Evolutionary conservation across 176 grass and related monocot genomes (phyloP), one percentile per base, ranked within the genome.

Genomic region (Echinochloa phyllopogon): DNA sequence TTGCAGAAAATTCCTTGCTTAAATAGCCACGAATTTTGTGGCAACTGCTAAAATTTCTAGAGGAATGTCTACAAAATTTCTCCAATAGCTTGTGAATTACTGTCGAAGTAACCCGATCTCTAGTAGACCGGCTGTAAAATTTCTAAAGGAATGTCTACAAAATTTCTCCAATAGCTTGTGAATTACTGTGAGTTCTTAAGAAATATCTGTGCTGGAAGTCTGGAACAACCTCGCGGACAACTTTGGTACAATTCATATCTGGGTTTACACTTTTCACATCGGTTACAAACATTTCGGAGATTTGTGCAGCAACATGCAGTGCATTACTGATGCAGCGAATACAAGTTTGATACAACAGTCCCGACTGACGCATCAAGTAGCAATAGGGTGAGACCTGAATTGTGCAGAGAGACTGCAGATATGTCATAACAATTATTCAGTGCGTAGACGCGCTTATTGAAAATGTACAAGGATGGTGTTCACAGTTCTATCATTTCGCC

Each of bases 391-490:
- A 78, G 37, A 6, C 44, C 9, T 29, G 36, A 52, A 62, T 39
- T 55, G 67, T 3, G 41, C 12, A 13, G 25, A 56, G 5, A 21
- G 73, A 48, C 58, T 66, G 51, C 5, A 59, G 23, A 61, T 42
- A 33, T 33, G n/a, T 4, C 23, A 16, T 64, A 45, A 39, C 38
- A 47, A 78, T 78, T 86, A 59, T 24, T 73, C 49, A 41, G 67
- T 8, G 61, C 9, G 8, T 50, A 15, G n/a, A 13, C 8, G 1
- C 45, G 10, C 29, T 66, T 41, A 83, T 73, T 55, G 41, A 36
- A 65, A 69, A 77, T 90, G 49, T 74, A 83, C 74, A 90, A 59
- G 6, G 58, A 68, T 8, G 17, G 23, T 60, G 50, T 78, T 29
- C 55, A 65, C 21, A 11, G 13, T 77, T 65, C 27, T 4, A 39